Percentiles rank a stretch among this genome's conserved stretches.
phyloP scores from a whole-genome alignment of 306 rosid genomes.

The Dalbergia cultrata region DNA sequence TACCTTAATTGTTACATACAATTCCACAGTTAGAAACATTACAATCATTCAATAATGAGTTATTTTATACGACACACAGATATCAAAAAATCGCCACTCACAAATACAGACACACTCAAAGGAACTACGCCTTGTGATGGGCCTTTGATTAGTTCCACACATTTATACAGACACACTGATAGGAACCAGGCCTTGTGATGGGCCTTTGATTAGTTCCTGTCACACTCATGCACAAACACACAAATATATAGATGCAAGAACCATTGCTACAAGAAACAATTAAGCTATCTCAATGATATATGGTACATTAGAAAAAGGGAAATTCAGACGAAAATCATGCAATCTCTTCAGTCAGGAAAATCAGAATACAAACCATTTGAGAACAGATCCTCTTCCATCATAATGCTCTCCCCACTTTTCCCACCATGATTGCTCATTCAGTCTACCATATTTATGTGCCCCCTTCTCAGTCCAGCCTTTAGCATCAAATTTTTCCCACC shows the following conservation, averaged over 20 bases:
- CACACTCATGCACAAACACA: background rate
- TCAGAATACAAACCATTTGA: slow-evolving; percentile 78
- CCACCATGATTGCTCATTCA: slow-evolving; percentile 99
- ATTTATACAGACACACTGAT: too few relatives aligned
- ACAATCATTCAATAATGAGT: background rate
- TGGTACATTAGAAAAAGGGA: slow-evolving; percentile 15
- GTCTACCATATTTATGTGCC: slow-evolving; percentile 96
- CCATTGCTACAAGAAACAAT: slow-evolving; percentile 23
- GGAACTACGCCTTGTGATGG: too few relatives aligned
- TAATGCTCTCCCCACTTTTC: slow-evolving; percentile 99
- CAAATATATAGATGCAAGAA: background rate
- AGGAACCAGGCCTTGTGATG: too few relatives aligned
- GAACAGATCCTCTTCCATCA: slow-evolving; percentile 97
- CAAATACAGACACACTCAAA: background rate
- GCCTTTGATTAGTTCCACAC: too few relatives aligned
- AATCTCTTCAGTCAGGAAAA: slow-evolving; percentile 35
- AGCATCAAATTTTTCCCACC: slow-evolving; percentile 99
- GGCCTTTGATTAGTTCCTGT: too few relatives aligned
- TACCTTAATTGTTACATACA: background rate
- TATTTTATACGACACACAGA: background rate
- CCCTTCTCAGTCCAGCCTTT: slow-evolving; percentile 99
- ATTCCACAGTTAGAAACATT: slow-evolving; percentile 14
- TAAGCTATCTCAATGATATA: background rate
- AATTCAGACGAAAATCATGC: slow-evolving; percentile 29
- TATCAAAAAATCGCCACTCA: slow-evolving; percentile 1